Base-by-base conservation (phyloP, 2,329 filamentous ascomycete species). In the Ophiocordyceps camponoti-floridani region DNA sequence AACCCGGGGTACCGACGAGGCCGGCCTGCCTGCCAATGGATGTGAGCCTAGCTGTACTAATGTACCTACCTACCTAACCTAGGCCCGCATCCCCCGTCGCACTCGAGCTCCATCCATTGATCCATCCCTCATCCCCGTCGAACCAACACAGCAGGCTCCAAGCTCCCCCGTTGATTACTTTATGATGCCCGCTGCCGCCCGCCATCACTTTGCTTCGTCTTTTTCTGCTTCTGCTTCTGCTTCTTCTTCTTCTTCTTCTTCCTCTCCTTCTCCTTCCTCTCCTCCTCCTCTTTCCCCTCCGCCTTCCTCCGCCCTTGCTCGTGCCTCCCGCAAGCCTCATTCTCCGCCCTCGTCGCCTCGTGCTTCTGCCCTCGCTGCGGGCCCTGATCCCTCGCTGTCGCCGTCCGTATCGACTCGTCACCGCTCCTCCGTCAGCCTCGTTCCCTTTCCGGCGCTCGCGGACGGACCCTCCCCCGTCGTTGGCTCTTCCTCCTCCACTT, bases 401-500 rank as follows among this genome's bases (percentile, higher is more conserved):
- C 28, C 12, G 28, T 4, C 28, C 28, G 28, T 12, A 4, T 30
- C 28, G 28, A 10, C 28, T 30, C 28, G 28, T 30, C 28, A 12
- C 9, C 28, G 28, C 28, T 12, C 12, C 28, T 9, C 40, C 16
- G 40, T 26, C 19, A 23, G 19, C 40, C 16, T 31, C 42, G 23
- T 30, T 16, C 27, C 16, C 13, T 40, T 45, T 10, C 35, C 43
- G 35, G 7, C 43, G 28, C 18, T 44, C 41, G 13, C 40, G 28
- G 44, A 41, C 44, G 42, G 40, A n/a, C 38, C 44, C 4, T 40
- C 44, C 5, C 38, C 46, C 27, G 45, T 48, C 43, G 46, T 50
- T 30, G 49, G 50, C 27, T 42, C 48, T 18, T 50, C 47, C 13
- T 40, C 47, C n/a, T 48, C 46, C 44, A 46, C 43, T 46, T 49